phyloP scores from a whole-genome alignment of 2,329 filamentous ascomycete genomes.

The Chaetomiaceae sp. region DNA sequence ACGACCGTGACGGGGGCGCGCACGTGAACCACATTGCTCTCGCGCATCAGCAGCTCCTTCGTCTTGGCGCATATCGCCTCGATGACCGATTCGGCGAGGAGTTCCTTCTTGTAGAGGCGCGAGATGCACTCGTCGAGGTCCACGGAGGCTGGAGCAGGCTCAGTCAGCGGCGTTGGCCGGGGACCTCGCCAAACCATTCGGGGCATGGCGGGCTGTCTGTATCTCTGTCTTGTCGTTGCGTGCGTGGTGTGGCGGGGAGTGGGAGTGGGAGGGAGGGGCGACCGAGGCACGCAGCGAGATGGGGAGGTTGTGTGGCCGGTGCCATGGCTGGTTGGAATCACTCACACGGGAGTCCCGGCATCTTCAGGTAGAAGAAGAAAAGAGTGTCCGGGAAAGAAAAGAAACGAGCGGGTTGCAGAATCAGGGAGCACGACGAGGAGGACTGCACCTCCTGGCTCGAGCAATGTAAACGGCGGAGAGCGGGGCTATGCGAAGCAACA shows the following conservation, averaged over 20 bases:
- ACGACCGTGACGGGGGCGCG: conserved; percentile 93
- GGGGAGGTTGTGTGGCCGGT: neutral
- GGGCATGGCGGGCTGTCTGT: neutral
- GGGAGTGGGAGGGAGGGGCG: no score
- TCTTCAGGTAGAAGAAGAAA: conserved; percentile 21
- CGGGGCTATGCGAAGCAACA: conserved; percentile 23
- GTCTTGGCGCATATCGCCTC: conserved; percentile 99
- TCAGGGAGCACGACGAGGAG: conserved; percentile 17
- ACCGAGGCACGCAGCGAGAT: neutral
- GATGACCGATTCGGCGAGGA: conserved; percentile 91
- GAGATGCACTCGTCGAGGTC: conserved; percentile 98
- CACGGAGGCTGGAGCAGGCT: conserved; percentile 64
- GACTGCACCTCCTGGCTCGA: conserved; percentile 23
- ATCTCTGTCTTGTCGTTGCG: neutral
- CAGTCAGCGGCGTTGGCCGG: conserved; percentile 14
- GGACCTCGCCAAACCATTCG: neutral
- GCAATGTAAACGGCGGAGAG: conserved; percentile 23
- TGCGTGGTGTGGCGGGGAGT: no score
- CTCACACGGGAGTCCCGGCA: conserved; percentile 32
- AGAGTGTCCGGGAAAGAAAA: neutral
- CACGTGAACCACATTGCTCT: conserved; percentile 99
- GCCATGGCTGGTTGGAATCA: no score
- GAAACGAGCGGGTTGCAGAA: conserved; percentile 1
- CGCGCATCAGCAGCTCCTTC: conserved; percentile 97
- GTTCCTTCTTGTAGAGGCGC: conserved; percentile 92